Percentiles rank a stretch among this genome's conserved stretches.
Evolutionary conservation across 352 stramenopile species (phyloP).

Genomic region (Pythium diclinum): DNA sequence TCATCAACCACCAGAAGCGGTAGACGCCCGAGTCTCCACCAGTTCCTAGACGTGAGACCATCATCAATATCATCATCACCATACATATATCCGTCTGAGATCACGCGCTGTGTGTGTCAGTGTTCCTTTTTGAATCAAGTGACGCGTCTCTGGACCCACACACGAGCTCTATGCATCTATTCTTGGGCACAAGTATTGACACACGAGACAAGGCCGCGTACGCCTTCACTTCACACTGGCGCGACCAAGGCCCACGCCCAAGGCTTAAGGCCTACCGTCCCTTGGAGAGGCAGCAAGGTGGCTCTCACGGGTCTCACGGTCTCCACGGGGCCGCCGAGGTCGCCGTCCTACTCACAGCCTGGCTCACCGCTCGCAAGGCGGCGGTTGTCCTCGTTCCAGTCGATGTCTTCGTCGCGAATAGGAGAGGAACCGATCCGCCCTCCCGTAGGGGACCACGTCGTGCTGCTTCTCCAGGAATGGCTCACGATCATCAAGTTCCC

Average conservation of each 20-base stretch:
- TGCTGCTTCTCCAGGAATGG: constrained; percentile 53
- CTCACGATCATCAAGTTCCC: constrained; percentile 32
- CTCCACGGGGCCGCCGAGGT: background rate
- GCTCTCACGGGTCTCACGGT: background rate
- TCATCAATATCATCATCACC: no score
- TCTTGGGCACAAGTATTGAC: background rate
- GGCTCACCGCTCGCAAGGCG: background rate
- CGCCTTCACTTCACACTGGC: background rate
- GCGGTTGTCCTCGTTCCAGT: background rate
- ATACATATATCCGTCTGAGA: background rate
- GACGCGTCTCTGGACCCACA: no score
- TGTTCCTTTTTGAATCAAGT: no score
- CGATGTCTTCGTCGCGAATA: background rate
- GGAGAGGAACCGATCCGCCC: constrained; percentile 49
- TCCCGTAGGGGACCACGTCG: constrained; percentile 34
- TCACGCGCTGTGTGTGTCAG: no score
- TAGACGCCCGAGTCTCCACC: background rate
- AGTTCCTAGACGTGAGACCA: background rate
- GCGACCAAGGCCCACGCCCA: no score
- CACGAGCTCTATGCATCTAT: background rate
- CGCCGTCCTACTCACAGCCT: background rate
- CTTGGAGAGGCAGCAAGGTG: background rate
- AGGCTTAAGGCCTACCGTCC: background rate
- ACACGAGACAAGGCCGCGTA: background rate
- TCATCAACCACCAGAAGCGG: constrained; percentile 50